Evolutionary conservation across 2,329 filamentous ascomycete species (phyloP), one percentile per base, ranked within the genome.

Genomic region (Calycina marina): DNA sequence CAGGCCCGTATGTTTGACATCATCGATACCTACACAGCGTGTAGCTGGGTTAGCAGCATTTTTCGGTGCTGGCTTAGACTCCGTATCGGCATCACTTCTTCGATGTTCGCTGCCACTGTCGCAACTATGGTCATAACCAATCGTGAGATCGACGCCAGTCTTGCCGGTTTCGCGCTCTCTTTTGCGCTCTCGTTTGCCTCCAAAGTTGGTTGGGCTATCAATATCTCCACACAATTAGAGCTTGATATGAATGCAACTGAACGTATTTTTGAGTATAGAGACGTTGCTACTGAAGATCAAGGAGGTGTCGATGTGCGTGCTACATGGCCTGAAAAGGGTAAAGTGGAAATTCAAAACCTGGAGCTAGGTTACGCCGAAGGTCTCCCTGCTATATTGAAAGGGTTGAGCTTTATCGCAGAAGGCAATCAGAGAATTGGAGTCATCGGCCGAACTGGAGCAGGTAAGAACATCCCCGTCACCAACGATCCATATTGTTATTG

Each of bases 191-290:
- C 77, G 35, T 80, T 82, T 48, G 68, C 73, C 0, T 56, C 56
- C 14, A 62, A 64, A 11, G 66, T 83, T 37, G 64, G 73, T 27
- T 75, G 67, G 64, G 63, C 68, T 0, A 65, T 83, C 20, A 63
- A 74, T 4, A 57, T 72, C 28, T 80, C 79, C 48, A 67, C 77
- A 1, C 72, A 68, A 37, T 58, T 81, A 14, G 80, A 86, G 49
- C 57, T 84, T 5, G 70, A 79, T 47, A 83, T 85, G 76, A 84
- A 84, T 47, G 69, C 77, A 0, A 72, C 73, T 0, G 80, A 85
- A 55, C 65, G 80, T 25, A 70, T 86, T 12, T 59, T 82, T 5
- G 79, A 85, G 50, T 86, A 85, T 50, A 67, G 72, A 0, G 66
- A 73, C 30, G 60, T 84, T 5, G 58, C 67, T 18, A 81, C 67